Base-by-base conservation (phyloP, 176 grass and related monocot genomes). In the Triticum timopheevii region DNA sequence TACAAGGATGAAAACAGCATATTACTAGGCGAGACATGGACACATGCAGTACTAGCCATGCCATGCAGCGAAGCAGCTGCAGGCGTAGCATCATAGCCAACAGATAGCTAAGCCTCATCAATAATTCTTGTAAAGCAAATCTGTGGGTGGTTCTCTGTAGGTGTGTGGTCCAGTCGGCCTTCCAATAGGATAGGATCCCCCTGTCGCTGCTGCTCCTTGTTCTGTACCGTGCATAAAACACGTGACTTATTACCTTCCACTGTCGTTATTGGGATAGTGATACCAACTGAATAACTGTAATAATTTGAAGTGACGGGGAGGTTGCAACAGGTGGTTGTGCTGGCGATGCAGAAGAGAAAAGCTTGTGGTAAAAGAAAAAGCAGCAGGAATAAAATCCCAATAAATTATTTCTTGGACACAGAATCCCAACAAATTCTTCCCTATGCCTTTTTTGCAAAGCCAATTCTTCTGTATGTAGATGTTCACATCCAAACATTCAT, bases 111-210 rank as follows among this genome's bases (percentile, higher is more conserved):
- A 72, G 65, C 33, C 25, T 33, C 66, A 65, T 58, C 74, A 90
- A 73, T 82, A 85, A 83, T 79, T 81, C 74, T 88, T 88, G 78
- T 22, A 42, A 63, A 40, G 52, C 47, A 58, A 70, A 90, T 70
- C 25, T 76, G 50, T 38, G 63, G 73, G 67, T 76, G 76, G 40
- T 61, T 76, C 27, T 4, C 47, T 20, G 30, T 81, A 63, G 38
- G 42, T 85, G 70, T 88, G 90, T 88, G 90, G 86, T 82, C 82
- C 71, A 73, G 63, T 78, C 54, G 27, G 49, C 59, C 85, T 79
- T 58, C 75, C 68, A 67, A 36, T 33, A 42, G 45, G 39, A 17
- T 50, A 86, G 47, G 61, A 50, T 88, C 82, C 76, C 70, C 77
- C 80, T 88, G 69, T 76, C 77, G n/a, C 30, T 85, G 76, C 61